These are phyloP conservation scores for Vicia faba DNA, from an alignment of 306 rosid genomes.

Conservation along the genomic window DNA sequence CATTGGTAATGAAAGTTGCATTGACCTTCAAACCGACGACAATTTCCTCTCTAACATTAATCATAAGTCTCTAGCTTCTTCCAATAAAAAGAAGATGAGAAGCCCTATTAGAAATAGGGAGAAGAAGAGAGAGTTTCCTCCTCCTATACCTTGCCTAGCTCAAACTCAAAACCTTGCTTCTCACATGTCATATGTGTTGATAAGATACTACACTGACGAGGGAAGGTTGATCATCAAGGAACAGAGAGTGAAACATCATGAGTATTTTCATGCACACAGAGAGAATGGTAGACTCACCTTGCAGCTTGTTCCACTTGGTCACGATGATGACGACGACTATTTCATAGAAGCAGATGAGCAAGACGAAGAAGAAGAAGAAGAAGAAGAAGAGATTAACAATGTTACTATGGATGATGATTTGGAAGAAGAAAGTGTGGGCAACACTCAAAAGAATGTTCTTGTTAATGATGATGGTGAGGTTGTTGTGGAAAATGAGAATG, in stretches of 20 bases:
- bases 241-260: slow-evolving; percentile 58
- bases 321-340: not conserved
- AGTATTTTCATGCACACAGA: slow-evolving; percentile 62
- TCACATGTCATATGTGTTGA: slow-evolving; percentile 69
- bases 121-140: slow-evolving; percentile 53
- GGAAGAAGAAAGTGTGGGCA: slow-evolving; percentile 7
- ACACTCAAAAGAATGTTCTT: not conserved
- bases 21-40: slow-evolving; percentile 40
- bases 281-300: slow-evolving; percentile 75
- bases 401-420: not conserved
- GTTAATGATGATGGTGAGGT: not conserved
- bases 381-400: not conserved
- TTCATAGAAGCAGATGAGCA: not conserved
- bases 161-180: slow-evolving; percentile 58
- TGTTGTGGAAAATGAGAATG: not conserved
- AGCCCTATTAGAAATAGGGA: slow-evolving; percentile 5
- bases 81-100: not conserved
- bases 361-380: not conserved
- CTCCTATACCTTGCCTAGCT: slow-evolving; percentile 61
- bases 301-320: slow-evolving; percentile 55
- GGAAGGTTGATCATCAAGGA: slow-evolving; percentile 66
- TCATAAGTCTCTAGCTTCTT: not conserved
- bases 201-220: slow-evolving; percentile 53
- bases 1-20: slow-evolving; percentile 69
- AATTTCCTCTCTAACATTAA: not conserved